Conservation (phyloP, 1,284 basidiomycete species). For the Xerocomus amazonicus region DNA sequence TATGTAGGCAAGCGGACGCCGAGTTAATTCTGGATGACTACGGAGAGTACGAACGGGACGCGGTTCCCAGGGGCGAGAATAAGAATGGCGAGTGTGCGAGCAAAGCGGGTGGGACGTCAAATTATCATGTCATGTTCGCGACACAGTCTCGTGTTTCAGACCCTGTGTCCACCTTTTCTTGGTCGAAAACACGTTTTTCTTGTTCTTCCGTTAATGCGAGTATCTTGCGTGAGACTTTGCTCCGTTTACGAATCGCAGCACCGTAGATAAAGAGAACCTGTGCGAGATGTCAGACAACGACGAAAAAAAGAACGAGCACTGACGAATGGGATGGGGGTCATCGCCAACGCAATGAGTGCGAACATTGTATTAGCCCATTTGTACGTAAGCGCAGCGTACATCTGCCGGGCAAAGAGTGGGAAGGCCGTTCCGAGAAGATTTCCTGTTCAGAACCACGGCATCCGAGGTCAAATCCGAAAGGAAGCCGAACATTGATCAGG, state of each 20-base stretch:
- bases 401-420: constrained; percentile 61
- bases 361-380: constrained; percentile 73
- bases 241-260: constrained; percentile 54
- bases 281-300: background rate
- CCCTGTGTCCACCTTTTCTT: constrained; percentile 1
- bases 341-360: constrained; percentile 53
- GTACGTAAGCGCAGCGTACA: constrained; percentile 59
- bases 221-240: constrained; percentile 53
- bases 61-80: too few relatives aligned
- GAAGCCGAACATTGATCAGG: constrained; percentile 16
- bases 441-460: constrained; percentile 35
- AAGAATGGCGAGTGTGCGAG: too few relatives aligned
- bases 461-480: constrained; percentile 4
- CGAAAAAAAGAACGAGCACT: constrained; percentile 21
- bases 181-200: background rate
- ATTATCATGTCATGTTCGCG: too few relatives aligned
- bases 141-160: constrained; percentile 1
- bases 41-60: too few relatives aligned
- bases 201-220: constrained; percentile 26
- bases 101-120: too few relatives aligned
- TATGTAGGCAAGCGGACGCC: too few relatives aligned
- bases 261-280: constrained; percentile 61
- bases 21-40: too few relatives aligned
- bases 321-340: constrained; percentile 69
- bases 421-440: constrained; percentile 58